phyloP scores from a whole-genome alignment of 1,284 basidiomycete species.

The Puccinia coronata region DNA sequence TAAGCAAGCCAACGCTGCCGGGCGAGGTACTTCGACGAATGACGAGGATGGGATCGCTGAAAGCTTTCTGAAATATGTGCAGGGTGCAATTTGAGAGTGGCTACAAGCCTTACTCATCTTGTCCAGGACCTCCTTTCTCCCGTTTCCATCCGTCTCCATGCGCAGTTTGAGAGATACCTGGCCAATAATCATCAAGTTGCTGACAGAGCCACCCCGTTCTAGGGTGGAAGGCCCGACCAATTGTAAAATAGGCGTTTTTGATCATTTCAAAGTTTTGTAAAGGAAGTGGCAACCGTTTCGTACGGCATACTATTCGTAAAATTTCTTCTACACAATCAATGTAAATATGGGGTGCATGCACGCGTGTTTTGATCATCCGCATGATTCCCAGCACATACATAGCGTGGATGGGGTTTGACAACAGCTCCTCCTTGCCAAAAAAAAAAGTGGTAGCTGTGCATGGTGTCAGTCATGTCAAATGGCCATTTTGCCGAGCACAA shows the following conservation, averaged over 20 bases:
- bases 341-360: too few relatives aligned
- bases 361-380: too few relatives aligned
- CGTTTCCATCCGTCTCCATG: neutral
- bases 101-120: neutral
- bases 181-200: neutral
- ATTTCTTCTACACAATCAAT: neutral
- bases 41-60: constrained; percentile 37
- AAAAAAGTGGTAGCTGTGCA: too few relatives aligned
- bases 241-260: neutral
- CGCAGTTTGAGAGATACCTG: neutral
- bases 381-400: too few relatives aligned
- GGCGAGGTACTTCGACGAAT: constrained; percentile 10
- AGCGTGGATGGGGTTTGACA: too few relatives aligned
- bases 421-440: too few relatives aligned
- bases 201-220: neutral
- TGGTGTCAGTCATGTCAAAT: too few relatives aligned
- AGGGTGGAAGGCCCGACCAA: neutral
- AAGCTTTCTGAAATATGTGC: constrained; percentile 45
- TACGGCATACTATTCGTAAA: neutral
- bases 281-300: neutral
- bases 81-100: constrained; percentile 27
- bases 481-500: too few relatives aligned
- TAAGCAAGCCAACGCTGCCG: constrained; percentile 45
- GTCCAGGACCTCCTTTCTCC: neutral
- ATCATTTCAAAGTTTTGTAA: neutral